Evolutionary conservation across 2,329 filamentous ascomycete species (phyloP), one percentile per base, ranked within the genome.

Genomic region (Phialocephala subalpina): DNA sequence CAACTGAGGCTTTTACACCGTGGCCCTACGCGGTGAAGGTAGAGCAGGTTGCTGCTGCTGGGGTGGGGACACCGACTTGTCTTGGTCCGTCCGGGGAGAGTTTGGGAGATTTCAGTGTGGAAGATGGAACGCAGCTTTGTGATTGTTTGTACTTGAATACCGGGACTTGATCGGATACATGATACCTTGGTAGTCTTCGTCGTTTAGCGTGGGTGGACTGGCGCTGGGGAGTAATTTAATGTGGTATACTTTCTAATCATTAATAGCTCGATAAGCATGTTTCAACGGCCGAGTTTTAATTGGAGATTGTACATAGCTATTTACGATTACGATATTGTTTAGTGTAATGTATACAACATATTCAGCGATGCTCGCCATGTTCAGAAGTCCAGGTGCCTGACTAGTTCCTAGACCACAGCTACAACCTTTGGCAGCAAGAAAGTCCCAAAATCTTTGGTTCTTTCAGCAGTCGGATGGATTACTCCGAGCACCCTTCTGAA

Each of bases 11-110:
- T 60, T 83, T 81, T 70, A 70, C 76, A 16, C 70, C 77, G 1
- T 91, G 88, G 88, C 86, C 87, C 0, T 88, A 82, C 64, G 83
- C 86, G 20, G 82, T 89, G 1, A 82, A 86, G 58, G 78, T 90
- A 45, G 78, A 80, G 62, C 84, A 90, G 76, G 75, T 79, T 33
- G 83, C 85, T 68, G 76, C 72, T 1, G 81, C 83, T 11, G 84
- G 82, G 2, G 42, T 77, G 1, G 81, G 81, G 7, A 80, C 84
- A 2, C 89, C 88, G 0, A 80, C 82, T 22, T 92, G 90, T 75
- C 81, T 78, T 58, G 79, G 83, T 59, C 67, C 66, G 2, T 64
- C 74, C 4, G 81, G 82, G 3, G 73, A 74, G 0, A 64, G 63
- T n/a, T 73, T 83, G 29, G 79, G 78, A 0, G 72, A 82, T 3